phyloP scores from a whole-genome alignment of 805 yeast species.

The Candida ipomoeae region DNA sequence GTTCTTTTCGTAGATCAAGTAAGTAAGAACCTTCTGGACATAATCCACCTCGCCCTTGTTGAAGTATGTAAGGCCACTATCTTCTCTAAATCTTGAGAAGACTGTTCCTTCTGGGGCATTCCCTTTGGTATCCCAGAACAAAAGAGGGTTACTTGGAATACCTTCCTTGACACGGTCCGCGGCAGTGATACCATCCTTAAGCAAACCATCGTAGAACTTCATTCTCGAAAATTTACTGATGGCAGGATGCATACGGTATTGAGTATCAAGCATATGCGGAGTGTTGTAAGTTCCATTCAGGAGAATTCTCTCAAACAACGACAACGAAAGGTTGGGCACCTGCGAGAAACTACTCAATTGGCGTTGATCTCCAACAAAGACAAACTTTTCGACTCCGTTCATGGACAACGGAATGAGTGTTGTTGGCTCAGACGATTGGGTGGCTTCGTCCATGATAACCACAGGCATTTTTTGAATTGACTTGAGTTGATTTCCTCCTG shows the following conservation, averaged over 20 bases:
- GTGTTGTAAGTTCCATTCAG: slow-evolving; percentile 55
- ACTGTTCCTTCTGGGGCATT: slow-evolving; percentile 45
- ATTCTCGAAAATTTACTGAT: slow-evolving; percentile 57
- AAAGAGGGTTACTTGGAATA: slow-evolving; percentile 48
- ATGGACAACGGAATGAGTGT: slow-evolving; percentile 68
- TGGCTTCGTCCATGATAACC: slow-evolving; percentile 75
- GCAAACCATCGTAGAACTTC: slow-evolving; percentile 45
- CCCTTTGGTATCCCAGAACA: slow-evolving; percentile 58
- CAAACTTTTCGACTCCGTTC: slow-evolving; percentile 59
- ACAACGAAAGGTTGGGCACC: slow-evolving; percentile 60
- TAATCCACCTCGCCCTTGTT: slow-evolving; percentile 51
- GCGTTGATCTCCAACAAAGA: slow-evolving; percentile 73
- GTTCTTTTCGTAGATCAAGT: slow-evolving; percentile 51
- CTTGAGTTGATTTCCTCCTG: slow-evolving; percentile 59
- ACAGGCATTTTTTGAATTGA: slow-evolving; percentile 53
- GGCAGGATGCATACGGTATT: slow-evolving; percentile 64
- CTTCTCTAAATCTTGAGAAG: slow-evolving; percentile 43
- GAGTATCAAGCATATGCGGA: slow-evolving; percentile 67
- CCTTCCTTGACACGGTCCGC: slow-evolving; percentile 45
- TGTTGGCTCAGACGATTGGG: slow-evolving; percentile 71
- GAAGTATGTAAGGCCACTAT: slow-evolving; percentile 54
- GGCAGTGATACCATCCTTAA: slow-evolving; percentile 57
- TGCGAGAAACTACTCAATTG: slow-evolving; percentile 71
- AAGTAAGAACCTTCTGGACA: slow-evolving; percentile 46
- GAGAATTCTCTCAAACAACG: slow-evolving; percentile 64